Base-by-base conservation (phyloP, 2,329 filamentous ascomycete genomes). In the Aspergillus felis region DNA sequence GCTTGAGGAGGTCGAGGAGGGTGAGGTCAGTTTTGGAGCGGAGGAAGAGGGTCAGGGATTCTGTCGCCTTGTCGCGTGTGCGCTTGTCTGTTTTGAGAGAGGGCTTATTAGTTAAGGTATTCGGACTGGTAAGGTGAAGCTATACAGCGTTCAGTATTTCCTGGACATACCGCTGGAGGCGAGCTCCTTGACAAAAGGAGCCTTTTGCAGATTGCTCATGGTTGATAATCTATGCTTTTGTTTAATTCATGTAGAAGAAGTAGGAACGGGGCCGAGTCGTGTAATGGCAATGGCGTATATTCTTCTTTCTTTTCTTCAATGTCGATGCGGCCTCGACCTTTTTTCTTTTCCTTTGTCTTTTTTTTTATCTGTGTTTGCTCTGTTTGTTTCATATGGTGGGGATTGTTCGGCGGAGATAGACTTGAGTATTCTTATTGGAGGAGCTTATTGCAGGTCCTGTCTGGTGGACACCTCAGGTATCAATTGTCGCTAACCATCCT, bases 131-230 rank as follows among this genome's bases (percentile, higher is more conserved):
- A 49, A 14, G 12, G 7, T 57, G n/a, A 8, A 47, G 44, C 22
- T 47, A 47, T 47, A 47, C 44, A 27, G 44, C n/a, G 24, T 47
- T 24, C 44, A 27, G 12, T 24, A 7, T 47, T 12, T 24, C 22
- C 14, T 47, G 22, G 14, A 51, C 58, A 50, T 57, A 93, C 91
- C 90, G 77, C 89, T 94, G 38, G 91, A 92, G 55, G 90, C 90
- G 62, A 95, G 85, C 71, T 92, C 87, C 74, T 87, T 89, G 62
- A 95, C 87, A 65, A 95, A 95, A 5, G 90, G 89, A 61, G 76
- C 82, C 57, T 79, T 81, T 63, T 79, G 75, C 35, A 78, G 65
- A 60, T 78, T 74, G 29, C 72, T 53, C 70, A 73, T 74, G 29
- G 32, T 48, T 59, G 50, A 54, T 54, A 49, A 38, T 17, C 32